Conservation (phyloP, 2,329 filamentous ascomycete genomes). For the Alternaria sp. region DNA sequence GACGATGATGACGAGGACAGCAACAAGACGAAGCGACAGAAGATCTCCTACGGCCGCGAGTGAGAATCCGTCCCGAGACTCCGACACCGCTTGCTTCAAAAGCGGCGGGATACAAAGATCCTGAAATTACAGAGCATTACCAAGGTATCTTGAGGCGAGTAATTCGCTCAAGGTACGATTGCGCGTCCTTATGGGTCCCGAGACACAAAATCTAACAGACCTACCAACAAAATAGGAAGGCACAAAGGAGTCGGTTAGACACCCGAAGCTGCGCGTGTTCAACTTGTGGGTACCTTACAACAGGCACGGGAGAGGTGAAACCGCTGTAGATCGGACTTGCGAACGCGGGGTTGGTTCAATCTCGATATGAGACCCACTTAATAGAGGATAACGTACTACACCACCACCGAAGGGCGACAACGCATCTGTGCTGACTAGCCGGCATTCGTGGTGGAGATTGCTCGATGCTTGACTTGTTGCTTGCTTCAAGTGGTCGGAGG, state of each 20-base stretch:
- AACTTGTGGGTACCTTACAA: constrained; percentile 9
- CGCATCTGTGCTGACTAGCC: constrained; percentile 24
- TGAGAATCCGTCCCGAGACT: constrained; percentile 32
- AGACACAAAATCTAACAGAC: constrained; percentile 22
- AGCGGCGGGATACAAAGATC: constrained; percentile 4
- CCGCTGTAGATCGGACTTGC: constrained; percentile 21
- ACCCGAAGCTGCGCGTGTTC: constrained; percentile 12
- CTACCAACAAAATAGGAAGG: constrained; percentile 32
- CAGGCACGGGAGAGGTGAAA: constrained; percentile 13
- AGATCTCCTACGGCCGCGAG: constrained; percentile 61
- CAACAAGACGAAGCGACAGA: constrained; percentile 58
- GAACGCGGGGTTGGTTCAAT: constrained; percentile 33
- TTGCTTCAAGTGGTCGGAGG: constrained; percentile 25
- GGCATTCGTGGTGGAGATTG: constrained; percentile 31
- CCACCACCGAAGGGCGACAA: constrained; percentile 28
- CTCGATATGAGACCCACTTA: constrained; percentile 34
- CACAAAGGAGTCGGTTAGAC: constrained; percentile 16
- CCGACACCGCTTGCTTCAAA: constrained; percentile 2
- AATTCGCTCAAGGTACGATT: constrained; percentile 24
- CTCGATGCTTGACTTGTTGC: constrained; percentile 14
- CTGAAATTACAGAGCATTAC: constrained; percentile 12
- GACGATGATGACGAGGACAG: constrained; percentile 59
- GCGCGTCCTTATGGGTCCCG: constrained; percentile 39
- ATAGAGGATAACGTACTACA: constrained; percentile 13
- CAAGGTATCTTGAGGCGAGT: constrained; percentile 13